A percentile compares a stretch with the other conserved stretches of the same genome.
phyloP scores from a whole-genome alignment of 805 yeast genomes.

The Isabelozyma gotoi region DNA sequence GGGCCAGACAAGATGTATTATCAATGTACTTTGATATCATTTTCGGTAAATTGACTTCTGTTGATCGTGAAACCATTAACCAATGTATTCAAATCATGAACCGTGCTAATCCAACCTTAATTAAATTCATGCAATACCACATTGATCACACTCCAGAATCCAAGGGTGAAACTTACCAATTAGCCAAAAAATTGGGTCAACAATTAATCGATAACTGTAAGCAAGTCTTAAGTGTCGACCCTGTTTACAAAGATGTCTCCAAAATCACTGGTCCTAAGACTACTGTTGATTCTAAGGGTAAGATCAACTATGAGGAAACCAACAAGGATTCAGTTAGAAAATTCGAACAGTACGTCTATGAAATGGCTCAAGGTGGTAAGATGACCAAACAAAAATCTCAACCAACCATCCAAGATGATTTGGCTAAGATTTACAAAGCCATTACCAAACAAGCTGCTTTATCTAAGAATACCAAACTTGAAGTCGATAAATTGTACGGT shows the following conservation, averaged over 20 bases:
- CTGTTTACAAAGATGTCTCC: conserved; percentile 93
- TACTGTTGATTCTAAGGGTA: conserved; percentile 83
- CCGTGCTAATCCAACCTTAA: conserved; percentile 89
- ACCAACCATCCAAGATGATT: conserved; percentile 82
- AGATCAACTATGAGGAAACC: conserved; percentile 77
- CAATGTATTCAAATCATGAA: conserved; percentile 98
- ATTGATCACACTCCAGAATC: conserved; percentile 78
- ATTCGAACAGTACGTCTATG: conserved; percentile 90
- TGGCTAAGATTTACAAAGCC: conserved; percentile 78
- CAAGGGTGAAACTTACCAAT: conserved; percentile 88
- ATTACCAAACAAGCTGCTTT: conserved; percentile 72
- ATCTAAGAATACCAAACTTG: conserved; percentile 58
- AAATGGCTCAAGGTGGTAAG: conserved; percentile 94
- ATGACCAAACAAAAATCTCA: conserved; percentile 62
- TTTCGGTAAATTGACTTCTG: conserved; percentile 85
- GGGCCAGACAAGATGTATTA: conserved; percentile 98
- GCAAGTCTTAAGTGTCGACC: conserved; percentile 75
- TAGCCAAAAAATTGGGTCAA: conserved; percentile 87
- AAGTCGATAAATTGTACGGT: conserved; percentile 70
- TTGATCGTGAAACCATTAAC: conserved; percentile 93
- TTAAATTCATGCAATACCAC: conserved; percentile 93
- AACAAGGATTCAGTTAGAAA: conserved; percentile 91
- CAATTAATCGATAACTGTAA: conserved; percentile 94
- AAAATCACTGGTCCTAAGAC: conserved; percentile 96
- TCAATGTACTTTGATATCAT: conserved; percentile 94